Evolutionary conservation across 1,139 yeast genomes (phyloP), one percentile per base, ranked within the genome.

Genomic region (Protomyces gravidus): DNA sequence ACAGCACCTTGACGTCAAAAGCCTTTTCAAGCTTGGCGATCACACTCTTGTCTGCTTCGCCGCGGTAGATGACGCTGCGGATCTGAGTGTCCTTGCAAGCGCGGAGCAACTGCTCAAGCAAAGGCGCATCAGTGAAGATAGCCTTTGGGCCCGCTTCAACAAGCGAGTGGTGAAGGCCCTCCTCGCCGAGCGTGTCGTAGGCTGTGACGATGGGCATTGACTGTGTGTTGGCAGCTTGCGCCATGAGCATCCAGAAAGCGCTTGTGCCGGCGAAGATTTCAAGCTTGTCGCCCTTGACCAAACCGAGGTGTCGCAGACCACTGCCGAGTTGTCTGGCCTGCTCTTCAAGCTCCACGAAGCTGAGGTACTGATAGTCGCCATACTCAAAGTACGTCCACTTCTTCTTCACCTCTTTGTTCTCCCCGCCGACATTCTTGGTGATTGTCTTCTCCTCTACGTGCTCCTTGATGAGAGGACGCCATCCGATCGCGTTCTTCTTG

Each of bases 121-220:
- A 79, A 17, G 79, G 77, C 69, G 86, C 89, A 72, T 92, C 97
- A 49, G 95, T 85, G 73, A 86, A 89, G 61, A 94, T 76, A 15
- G 84, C 96, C 57, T 73, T 78, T 25, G 96, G 82, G 52, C 78
- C 87, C 5, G 97, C 88, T 75, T 90, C 88, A 48, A 80, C 78
- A 70, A 92, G 78, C 5, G 97, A 89, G 72, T 87, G 95, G 62
- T 85, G 86, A 70, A 92, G 79, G 39, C 98, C 99, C 46, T 81
- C 80, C 72, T 89, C 95, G 63, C 98, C 98, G 65, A 92, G 78
- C 42, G 98, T 90, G 72, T 92, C 99, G 73, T 92, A 92, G 42
- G 98, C 97, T 28, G 99, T 94, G 49, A 89, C 98, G 63, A 87
- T 80, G 25, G 97, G 88, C 63, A 94, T 83, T 58, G 81, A 75